Evolutionary conservation across 129 eudicot species (phyloP), one percentile per base, ranked within the genome.

Genomic region (Helianthus annuus): DNA sequence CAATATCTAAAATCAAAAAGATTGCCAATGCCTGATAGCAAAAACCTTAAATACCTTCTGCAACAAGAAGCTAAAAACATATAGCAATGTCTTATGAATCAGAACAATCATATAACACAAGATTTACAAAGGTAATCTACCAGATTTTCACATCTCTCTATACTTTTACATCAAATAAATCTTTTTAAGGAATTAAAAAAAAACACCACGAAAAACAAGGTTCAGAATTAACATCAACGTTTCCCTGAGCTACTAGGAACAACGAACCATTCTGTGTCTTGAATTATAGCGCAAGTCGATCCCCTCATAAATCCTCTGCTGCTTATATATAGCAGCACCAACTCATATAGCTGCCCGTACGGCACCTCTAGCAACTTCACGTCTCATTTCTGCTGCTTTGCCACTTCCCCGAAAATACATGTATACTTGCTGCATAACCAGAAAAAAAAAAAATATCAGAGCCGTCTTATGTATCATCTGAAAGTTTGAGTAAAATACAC

Each of bases 361-460:
- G 12, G 91, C 97, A 6, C 97, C 89, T 76, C 99, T 77, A 32
- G 99, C 96, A 17, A 91, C 95, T 3, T 95, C 97, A 15, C 91
- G 96, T 74, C 81, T 95, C 96, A 95, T 76, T 66, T 91, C 89
- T 0, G 97, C 93, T 6, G 96, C 99, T 84, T 80, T 76, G 10
- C 99, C 99, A 68, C 99, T 95, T 53, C 99, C 99, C 0, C 99
- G 89, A 94, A 95, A 95, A 65, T 95, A 95, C 99, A 90, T 95
- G 80, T 90, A 95, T 70, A 91, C 99, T 95, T 95, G 99, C 99
- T 95, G 99, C 84, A 81, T 2, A 22, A 39, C n/a, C 1, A 71
- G 49, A 51, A 2, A 78, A 12, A 1, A 60, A 32, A 44, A 78
- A 12, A 1, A 60, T 16, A 44, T 27, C 32, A 27, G 32, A 27